Conservation (phyloP, 2,329 filamentous ascomycete genomes). For the Daldinia sp. region DNA sequence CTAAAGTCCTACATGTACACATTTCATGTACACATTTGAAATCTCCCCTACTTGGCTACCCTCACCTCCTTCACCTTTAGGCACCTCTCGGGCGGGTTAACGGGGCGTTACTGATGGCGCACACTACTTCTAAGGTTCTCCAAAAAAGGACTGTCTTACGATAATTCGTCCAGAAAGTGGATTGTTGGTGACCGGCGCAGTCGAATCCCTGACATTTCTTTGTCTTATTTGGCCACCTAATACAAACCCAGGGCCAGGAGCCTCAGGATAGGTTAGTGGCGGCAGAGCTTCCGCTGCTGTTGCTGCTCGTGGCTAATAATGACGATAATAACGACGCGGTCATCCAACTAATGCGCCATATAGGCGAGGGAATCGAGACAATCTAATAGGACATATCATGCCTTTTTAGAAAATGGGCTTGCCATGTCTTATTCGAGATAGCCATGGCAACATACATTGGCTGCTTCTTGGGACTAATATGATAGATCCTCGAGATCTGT, state of each 20-base stretch:
- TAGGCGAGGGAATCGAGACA: neutral
- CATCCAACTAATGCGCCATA: neutral
- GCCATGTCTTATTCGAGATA: neutral
- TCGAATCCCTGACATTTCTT: neutral
- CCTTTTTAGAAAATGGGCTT: neutral
- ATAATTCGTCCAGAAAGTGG: neutral
- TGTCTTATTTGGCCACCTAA: neutral
- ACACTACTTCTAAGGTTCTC: too few relatives aligned
- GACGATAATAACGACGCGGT: neutral
- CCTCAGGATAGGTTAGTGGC: neutral
- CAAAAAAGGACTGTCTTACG: neutral
- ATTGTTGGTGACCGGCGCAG: neutral
- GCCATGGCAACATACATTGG: neutral
- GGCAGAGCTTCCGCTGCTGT: neutral
- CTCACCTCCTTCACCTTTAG: neutral
- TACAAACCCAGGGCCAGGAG: neutral
- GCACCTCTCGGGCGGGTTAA: neutral
- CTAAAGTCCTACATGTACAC: too few relatives aligned
- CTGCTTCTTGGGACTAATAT: neutral
- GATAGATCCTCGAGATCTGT: slow-evolving; percentile 8
- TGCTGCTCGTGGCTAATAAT: too few relatives aligned
- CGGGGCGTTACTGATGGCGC: neutral
- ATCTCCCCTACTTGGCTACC: neutral
- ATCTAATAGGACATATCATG: neutral
- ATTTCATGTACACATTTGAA: too few relatives aligned